These are phyloP conservation scores for Salix koriyanagi DNA, from an alignment of 345 rosid genomes.

Conservation along the genomic window DNA sequence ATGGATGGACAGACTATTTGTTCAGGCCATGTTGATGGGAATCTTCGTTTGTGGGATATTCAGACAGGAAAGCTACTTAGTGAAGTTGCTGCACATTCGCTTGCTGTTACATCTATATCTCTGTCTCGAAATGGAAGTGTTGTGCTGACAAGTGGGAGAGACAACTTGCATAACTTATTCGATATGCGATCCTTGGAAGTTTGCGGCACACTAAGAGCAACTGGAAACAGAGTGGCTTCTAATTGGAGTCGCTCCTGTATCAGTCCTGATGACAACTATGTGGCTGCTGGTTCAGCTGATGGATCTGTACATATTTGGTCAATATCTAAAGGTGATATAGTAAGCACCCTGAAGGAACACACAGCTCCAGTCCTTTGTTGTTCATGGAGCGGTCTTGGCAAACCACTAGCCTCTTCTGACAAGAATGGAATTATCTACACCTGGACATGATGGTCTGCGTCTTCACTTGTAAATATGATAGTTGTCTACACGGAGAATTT, in stretches of 20 bases:
- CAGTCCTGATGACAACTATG: constrained; percentile 78
- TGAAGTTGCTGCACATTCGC: constrained; percentile 87
- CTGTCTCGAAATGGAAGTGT: constrained; percentile 63
- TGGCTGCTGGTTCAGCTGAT: constrained; percentile 89
- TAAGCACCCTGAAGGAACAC: constrained; percentile 75
- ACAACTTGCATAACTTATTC: constrained; percentile 80
- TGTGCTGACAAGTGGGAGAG: constrained; percentile 85
- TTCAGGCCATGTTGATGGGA: constrained; percentile 95
- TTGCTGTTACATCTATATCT: constrained; percentile 72
- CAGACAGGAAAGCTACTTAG: constrained; percentile 76
- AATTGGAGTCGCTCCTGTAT: constrained; percentile 96
- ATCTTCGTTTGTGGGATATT: constrained; percentile 91
- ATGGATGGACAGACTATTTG: constrained; percentile 84
- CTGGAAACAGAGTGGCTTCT: constrained; percentile 77
- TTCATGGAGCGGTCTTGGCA: constrained; percentile 91
- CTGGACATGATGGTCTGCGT: constrained; percentile 52
- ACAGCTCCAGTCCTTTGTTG: constrained; percentile 74
- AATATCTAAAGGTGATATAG: constrained; percentile 61
- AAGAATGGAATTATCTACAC: constrained; percentile 71
- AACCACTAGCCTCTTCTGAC: constrained; percentile 87
- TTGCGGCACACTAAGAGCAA: constrained; percentile 72
- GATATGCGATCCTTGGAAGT: constrained; percentile 81
- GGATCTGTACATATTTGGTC: constrained; percentile 87
- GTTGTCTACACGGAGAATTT: not conserved
- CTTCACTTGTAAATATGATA: not conserved